Percentiles rank a stretch among this genome's conserved stretches.
Evolutionary conservation across 768 basidiomycete species (phyloP).

Genomic region (Tylopilus plumbeoviolaceoides): DNA sequence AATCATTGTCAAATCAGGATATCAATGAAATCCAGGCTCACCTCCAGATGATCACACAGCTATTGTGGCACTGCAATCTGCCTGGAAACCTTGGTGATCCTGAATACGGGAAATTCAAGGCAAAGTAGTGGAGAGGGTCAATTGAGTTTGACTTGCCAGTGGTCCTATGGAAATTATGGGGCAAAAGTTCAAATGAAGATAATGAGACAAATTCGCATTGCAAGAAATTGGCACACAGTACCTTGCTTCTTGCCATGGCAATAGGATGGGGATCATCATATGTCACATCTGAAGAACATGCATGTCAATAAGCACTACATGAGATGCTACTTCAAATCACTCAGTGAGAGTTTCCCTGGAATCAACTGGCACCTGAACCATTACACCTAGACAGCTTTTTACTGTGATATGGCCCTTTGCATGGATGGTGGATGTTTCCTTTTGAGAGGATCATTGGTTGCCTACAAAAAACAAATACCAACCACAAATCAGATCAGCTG

Average conservation of each 20-base stretch:
- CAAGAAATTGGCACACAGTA: background rate
- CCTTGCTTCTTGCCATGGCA: background rate
- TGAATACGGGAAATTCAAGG: background rate
- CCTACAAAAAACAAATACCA: slow-evolving; percentile 13
- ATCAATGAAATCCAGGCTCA: background rate
- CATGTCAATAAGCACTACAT: slow-evolving; percentile 19
- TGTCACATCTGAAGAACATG: slow-evolving; percentile 15
- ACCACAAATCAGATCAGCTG: background rate
- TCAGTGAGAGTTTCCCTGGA: slow-evolving; percentile 18
- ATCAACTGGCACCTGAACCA: slow-evolving; percentile 27
- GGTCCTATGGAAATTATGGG: background rate
- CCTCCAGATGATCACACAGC: background rate
- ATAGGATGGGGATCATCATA: slow-evolving; percentile 15
- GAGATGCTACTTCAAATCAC: slow-evolving; percentile 18
- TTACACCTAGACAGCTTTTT: slow-evolving; percentile 30
- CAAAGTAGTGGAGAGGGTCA: background rate
- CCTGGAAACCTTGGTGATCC: background rate
- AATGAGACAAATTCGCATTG: background rate
- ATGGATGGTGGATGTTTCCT: slow-evolving; percentile 33
- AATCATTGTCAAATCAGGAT: background rate
- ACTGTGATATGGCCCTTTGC: slow-evolving; percentile 28
- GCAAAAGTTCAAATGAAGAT: background rate
- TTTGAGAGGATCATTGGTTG: slow-evolving; percentile 30
- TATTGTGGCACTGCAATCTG: background rate
- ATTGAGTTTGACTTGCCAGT: background rate